Percentiles rank a stretch among this genome's conserved stretches.
Conservation (phyloP, 176 grass and related monocot genomes). For the Chrysopogon serrulatus region DNA sequence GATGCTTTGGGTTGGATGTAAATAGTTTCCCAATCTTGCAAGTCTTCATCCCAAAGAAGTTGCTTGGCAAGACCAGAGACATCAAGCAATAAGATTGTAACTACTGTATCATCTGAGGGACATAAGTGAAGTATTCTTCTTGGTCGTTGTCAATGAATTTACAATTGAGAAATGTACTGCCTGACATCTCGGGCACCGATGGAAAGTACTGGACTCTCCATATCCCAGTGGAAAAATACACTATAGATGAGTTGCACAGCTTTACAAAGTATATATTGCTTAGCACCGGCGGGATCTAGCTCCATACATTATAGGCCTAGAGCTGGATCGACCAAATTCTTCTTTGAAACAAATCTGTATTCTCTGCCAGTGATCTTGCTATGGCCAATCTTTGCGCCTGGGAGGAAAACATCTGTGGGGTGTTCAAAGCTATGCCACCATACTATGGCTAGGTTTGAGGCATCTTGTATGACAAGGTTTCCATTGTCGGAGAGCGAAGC, state of each 20-base stretch:
- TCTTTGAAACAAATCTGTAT: not conserved
- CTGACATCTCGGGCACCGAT: not conserved
- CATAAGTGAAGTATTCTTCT: not conserved
- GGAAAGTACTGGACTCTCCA: not conserved
- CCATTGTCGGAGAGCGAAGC: not conserved
- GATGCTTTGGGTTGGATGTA: not conserved
- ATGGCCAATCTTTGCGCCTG: not conserved
- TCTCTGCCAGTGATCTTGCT: not conserved
- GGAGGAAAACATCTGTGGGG: conserved; percentile 6
- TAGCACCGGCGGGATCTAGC: conserved; percentile 10
- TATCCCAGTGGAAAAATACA: not conserved
- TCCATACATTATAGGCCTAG: conserved; percentile 6
- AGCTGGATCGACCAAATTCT: not conserved
- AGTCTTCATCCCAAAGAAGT: not conserved
- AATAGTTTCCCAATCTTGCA: conserved; percentile 11
- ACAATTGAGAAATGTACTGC: not conserved
- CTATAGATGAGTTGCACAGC: not conserved
- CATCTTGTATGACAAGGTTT: too few relatives aligned
- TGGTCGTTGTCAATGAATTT: not conserved
- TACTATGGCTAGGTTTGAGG: not conserved
- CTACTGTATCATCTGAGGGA: not conserved
- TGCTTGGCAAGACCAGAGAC: conserved; percentile 13
- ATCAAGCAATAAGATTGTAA: conserved; percentile 3
- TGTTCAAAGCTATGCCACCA: conserved; percentile 49
- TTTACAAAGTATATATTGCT: not conserved